A percentile compares a stretch with the other conserved stretches of the same genome.
Conservation (phyloP, 1,284 basidiomycete genomes). For the Naganishia sp. region DNA sequence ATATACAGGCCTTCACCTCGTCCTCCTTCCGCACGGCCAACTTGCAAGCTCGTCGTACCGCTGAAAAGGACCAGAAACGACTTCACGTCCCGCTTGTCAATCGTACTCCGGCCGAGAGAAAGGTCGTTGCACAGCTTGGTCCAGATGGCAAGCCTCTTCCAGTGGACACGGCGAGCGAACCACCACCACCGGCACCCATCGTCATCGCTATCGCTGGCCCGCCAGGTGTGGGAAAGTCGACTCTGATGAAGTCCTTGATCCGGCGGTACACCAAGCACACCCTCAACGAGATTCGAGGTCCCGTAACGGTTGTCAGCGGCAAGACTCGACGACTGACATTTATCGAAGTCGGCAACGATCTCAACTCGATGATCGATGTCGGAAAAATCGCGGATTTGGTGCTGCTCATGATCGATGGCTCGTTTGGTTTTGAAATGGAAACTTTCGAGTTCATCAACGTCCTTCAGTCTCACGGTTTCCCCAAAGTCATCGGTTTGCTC, state of each 20-base stretch:
- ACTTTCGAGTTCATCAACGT: constrained; percentile 98
- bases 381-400: constrained; percentile 96
- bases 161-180: constrained; percentile 52
- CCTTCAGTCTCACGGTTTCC: constrained; percentile 94
- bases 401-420: constrained; percentile 95
- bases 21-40: constrained; percentile 85
- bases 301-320: constrained; percentile 88
- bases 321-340: constrained; percentile 93
- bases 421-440: constrained; percentile 99
- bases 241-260: constrained; percentile 87
- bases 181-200: constrained; percentile 77
- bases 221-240: constrained; percentile 95
- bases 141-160: constrained; percentile 38
- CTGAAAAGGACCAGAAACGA: constrained; percentile 89
- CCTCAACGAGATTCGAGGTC: constrained; percentile 84
- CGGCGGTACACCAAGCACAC: constrained; percentile 94
- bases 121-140: constrained; percentile 44
- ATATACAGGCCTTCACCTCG: constrained; percentile 77
- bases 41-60: constrained; percentile 82
- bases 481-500: constrained; percentile 95
- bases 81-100: constrained; percentile 95
- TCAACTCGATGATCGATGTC: constrained; percentile 97
- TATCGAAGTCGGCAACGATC: constrained; percentile 95
- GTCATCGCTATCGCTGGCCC: constrained; percentile 97
- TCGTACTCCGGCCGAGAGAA: constrained; percentile 80